Percentiles rank a stretch among this genome's conserved stretches.
These are phyloP conservation scores for Claviceps monticola DNA, from an alignment of 2,329 filamentous ascomycete genomes.

Conservation along the genomic window DNA sequence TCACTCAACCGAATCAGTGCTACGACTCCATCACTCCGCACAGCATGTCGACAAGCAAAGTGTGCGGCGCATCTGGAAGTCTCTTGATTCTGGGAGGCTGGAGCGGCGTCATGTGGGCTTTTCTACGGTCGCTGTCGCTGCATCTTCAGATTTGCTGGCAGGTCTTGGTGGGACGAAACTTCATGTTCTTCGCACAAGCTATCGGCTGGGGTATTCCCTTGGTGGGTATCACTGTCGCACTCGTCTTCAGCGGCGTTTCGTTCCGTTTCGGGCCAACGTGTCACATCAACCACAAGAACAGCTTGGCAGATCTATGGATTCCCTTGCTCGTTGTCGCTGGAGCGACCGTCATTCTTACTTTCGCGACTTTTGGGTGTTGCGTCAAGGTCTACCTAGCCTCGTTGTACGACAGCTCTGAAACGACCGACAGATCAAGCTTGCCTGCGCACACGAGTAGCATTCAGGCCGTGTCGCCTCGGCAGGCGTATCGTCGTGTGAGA, in stretches of 20 bases:
- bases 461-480: constrained; percentile 64
- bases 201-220: constrained; percentile 76
- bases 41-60: constrained; percentile 68
- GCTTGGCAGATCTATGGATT: constrained; percentile 78
- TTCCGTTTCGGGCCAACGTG: constrained; percentile 87
- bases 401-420: constrained; percentile 56
- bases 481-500: constrained; percentile 75
- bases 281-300: constrained; percentile 84
- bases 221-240: constrained; percentile 58
- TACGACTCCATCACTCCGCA: constrained; percentile 84
- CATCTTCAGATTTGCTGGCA: constrained; percentile 99
- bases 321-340: constrained; percentile 70
- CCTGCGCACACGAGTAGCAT: constrained; percentile 61
- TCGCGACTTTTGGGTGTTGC: constrained; percentile 81
- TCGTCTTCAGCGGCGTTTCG: constrained; percentile 80
- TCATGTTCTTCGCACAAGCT: constrained; percentile 74
- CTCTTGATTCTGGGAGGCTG: constrained; percentile 79
- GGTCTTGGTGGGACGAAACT: constrained; percentile 70
- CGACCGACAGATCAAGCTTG: constrained; percentile 57
- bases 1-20: constrained; percentile 65
- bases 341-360: constrained; percentile 64
- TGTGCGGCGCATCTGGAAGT: constrained; percentile 79
- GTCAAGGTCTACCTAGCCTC: constrained; percentile 88
- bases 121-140: constrained; percentile 77
- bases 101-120: constrained; percentile 77